A percentile compares a stretch with the other conserved stretches of the same genome.
Evolutionary conservation across 1,139 yeast species (phyloP).

Genomic region (Petasospora rhodanensis): DNA sequence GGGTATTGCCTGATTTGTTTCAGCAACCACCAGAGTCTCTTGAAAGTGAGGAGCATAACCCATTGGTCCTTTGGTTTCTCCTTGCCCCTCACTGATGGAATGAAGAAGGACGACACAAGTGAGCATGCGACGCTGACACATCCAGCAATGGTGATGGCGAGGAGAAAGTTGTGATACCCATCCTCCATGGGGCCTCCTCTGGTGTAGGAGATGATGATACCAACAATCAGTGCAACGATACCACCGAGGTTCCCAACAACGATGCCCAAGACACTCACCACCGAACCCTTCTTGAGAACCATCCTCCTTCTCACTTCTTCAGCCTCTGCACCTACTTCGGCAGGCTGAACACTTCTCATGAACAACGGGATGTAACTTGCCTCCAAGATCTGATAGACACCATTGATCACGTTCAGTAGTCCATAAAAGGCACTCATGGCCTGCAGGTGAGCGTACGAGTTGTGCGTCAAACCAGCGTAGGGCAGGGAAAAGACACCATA

Average conservation of each 20-base stretch:
- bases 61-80: conserved; percentile 28
- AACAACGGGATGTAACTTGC: conserved; percentile 42
- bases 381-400: conserved; percentile 38
- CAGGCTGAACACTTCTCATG: no score
- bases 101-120: conserved; percentile 28
- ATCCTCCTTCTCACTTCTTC: conserved; percentile 30
- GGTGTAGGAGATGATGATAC: conserved; percentile 36
- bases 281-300: conserved; percentile 34
- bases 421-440: conserved; percentile 34
- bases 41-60: conserved; percentile 29
- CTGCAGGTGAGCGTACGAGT: conserved; percentile 26
- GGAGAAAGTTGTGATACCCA: conserved; percentile 36
- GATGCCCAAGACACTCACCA: conserved; percentile 39
- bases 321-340: no score
- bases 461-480: conserved; percentile 33
- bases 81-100: conserved; percentile 35
- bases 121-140: conserved; percentile 33
- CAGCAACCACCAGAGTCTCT: conserved; percentile 29
- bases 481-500: conserved; percentile 39
- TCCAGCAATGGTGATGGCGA: conserved; percentile 42
- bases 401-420: conserved; percentile 31
- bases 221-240: conserved; percentile 36
- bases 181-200: conserved; percentile 26
- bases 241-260: conserved; percentile 40
- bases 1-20: conserved; percentile 32